These are phyloP conservation scores for Talaromyces marneffei DNA, from an alignment of 2,329 filamentous ascomycete genomes.

Conservation along the genomic window DNA sequence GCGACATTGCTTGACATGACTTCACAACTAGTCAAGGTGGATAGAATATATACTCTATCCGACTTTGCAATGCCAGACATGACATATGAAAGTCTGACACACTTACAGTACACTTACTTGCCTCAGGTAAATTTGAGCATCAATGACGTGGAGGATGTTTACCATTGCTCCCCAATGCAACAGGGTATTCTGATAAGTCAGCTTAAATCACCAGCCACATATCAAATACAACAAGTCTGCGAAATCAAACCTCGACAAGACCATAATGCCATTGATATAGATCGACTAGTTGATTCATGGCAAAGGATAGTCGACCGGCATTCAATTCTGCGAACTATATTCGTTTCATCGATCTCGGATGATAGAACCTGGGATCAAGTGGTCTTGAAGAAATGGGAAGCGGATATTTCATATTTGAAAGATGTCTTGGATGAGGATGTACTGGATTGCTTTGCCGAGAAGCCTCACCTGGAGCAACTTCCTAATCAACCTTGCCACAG, in stretches of 20 bases:
- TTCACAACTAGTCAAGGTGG: too few relatives aligned
- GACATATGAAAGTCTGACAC: not conserved
- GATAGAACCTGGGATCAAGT: not conserved
- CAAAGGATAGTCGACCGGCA: not conserved
- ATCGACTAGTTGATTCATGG: not conserved
- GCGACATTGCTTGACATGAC: too few relatives aligned
- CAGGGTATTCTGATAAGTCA: not conserved
- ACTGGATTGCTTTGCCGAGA: not conserved
- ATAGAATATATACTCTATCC: too few relatives aligned
- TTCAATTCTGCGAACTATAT: conserved; percentile 3
- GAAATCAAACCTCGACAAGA: not conserved
- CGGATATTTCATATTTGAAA: not conserved
- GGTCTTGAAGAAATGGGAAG: not conserved
- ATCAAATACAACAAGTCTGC: not conserved
- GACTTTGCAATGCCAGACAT: not conserved
- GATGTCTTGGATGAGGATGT: not conserved
- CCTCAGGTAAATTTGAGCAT: not conserved
- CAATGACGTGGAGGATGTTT: not conserved
- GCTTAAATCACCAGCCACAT: not conserved
- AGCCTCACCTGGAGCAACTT: not conserved
- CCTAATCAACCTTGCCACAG: not conserved
- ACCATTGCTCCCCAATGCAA: conserved; percentile 1
- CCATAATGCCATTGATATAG: not conserved
- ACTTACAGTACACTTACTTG: not conserved
- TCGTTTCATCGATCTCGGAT: not conserved